These are phyloP conservation scores for Ophiostoma australiae DNA, from an alignment of 2,329 filamentous ascomycete genomes.

Conservation along the genomic window DNA sequence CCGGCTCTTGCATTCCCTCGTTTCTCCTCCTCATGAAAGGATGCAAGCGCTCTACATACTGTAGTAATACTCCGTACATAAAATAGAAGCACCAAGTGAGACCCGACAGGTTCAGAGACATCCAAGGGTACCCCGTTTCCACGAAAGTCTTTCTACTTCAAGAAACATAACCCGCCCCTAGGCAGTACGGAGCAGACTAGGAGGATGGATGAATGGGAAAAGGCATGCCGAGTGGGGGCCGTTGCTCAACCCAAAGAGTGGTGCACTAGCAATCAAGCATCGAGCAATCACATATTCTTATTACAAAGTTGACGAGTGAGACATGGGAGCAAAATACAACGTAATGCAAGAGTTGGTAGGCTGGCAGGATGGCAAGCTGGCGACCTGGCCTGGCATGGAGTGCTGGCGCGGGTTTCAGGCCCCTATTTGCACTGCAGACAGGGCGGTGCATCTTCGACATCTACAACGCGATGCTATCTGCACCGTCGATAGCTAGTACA, in stretches of 20 bases:
- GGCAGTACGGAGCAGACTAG: neutral
- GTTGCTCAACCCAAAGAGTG: neutral
- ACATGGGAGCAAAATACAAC: neutral
- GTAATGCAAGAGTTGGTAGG: neutral
- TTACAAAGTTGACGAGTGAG: neutral
- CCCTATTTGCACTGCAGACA: neutral
- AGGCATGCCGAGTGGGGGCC: neutral
- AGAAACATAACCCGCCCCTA: slow-evolving; percentile 12
- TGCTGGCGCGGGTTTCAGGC: no score
- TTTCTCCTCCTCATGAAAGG: neutral
- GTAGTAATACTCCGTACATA: no score
- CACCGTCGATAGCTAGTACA: neutral
- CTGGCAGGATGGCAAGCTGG: no score
- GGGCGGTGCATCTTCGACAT: neutral
- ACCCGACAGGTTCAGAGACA: neutral
- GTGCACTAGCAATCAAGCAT: neutral
- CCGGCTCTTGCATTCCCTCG: neutral
- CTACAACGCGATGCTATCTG: neutral
- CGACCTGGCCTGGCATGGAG: no score
- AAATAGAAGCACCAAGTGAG: neutral
- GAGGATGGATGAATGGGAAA: neutral
- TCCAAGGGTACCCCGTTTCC: neutral
- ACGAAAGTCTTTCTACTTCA: slow-evolving; percentile 8
- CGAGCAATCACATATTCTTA: neutral
- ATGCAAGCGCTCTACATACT: no score